phyloP scores from a whole-genome alignment of 2,329 filamentous ascomycete species.

The Ophiosphaerella herpotricha region DNA sequence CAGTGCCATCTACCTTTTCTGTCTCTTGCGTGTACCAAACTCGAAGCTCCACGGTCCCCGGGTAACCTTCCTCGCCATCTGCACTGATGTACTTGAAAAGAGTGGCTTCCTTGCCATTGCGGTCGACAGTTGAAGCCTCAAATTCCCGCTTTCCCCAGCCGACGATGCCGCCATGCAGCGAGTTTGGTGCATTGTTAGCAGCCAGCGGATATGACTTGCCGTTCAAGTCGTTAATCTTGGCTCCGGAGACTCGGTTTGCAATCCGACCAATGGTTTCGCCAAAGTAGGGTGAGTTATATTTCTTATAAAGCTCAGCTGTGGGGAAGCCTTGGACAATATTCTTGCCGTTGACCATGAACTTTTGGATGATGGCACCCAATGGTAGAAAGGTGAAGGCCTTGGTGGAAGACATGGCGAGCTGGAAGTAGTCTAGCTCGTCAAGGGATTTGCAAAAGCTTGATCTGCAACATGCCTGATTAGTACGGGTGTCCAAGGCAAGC shows the following conservation, averaged over 20 bases:
- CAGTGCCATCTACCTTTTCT: slow-evolving; percentile 64
- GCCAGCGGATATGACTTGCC: slow-evolving; percentile 69
- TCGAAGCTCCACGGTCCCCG: slow-evolving; percentile 77
- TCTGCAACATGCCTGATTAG: slow-evolving; percentile 9
- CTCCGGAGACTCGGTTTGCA: slow-evolving; percentile 78
- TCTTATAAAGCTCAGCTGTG: slow-evolving; percentile 72
- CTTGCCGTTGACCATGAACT: slow-evolving; percentile 73
- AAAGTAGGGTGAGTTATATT: slow-evolving; percentile 78
- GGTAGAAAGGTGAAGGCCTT: slow-evolving; percentile 66
- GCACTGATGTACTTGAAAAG: slow-evolving; percentile 63
- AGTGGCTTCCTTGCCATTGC: slow-evolving; percentile 51
- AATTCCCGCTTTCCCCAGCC: slow-evolving; percentile 86
- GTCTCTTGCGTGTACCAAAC: slow-evolving; percentile 80
- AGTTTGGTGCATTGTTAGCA: slow-evolving; percentile 78
- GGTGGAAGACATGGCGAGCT: slow-evolving; percentile 32
- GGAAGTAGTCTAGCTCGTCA: slow-evolving; percentile 3
- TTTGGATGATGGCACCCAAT: slow-evolving; percentile 78
- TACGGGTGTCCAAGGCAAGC: not conserved
- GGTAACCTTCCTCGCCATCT: slow-evolving; percentile 88
- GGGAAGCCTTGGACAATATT: slow-evolving; percentile 92
- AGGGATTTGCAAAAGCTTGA: slow-evolving; percentile 1
- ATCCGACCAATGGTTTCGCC: slow-evolving; percentile 89
- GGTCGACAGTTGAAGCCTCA: slow-evolving; percentile 64
- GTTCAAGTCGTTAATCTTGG: slow-evolving; percentile 74
- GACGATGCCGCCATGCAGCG: slow-evolving; percentile 57